Evolutionary conservation across 352 stramenopile species (phyloP), one percentile per base, ranked within the genome.

Genomic region (Pilasporangium apinafurcum): DNA sequence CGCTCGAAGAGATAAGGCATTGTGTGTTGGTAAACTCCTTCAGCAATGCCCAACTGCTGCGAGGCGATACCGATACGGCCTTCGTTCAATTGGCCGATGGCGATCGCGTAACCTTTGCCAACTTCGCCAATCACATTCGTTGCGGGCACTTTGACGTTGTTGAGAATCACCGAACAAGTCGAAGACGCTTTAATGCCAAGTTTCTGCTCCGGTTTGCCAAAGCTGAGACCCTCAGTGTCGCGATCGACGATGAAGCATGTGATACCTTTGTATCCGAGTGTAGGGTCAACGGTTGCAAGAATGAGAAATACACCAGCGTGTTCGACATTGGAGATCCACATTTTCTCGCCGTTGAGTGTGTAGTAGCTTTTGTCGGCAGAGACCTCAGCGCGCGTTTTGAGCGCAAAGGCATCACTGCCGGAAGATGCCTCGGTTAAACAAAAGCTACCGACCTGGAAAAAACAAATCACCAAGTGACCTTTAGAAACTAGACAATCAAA

Each of bases 381-480:
- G 14, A 62, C 55, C 0, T 81, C 75, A 0, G 95, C 95, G 5
- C 68, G 91, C 2, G 93, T 98, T 53, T 94, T 92, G 53, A 98
- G 81, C 28, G 90, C 75, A 63, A 98, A 98, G 12, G 96, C 96
- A 68, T 99, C 96, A 39, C 83, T 96, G n/a, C 96, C 96, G 21
- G 84, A 88, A 18, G 82, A 81, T 12, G 87, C 69, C 50, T 98
- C 96, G 1, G 79, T 96, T 25, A 99, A 71, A 52, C 91, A 96
- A 66, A 99, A 98, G 51, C 83, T 92, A n/a, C 92, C 96, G 33
- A 97, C n/a, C n/a, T n/a, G n/a, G n/a, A n/a, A n/a, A n/a, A n/a
- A n/a, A n/a, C n/a, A n/a, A n/a, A n/a, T n/a, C n/a, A n/a, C n/a
- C n/a, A n/a, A n/a, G n/a, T n/a, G n/a, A n/a, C 72, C 53, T 92